Base-by-base conservation (phyloP, 768 basidiomycete genomes). In the Xerocomus brunneocitrinus region DNA sequence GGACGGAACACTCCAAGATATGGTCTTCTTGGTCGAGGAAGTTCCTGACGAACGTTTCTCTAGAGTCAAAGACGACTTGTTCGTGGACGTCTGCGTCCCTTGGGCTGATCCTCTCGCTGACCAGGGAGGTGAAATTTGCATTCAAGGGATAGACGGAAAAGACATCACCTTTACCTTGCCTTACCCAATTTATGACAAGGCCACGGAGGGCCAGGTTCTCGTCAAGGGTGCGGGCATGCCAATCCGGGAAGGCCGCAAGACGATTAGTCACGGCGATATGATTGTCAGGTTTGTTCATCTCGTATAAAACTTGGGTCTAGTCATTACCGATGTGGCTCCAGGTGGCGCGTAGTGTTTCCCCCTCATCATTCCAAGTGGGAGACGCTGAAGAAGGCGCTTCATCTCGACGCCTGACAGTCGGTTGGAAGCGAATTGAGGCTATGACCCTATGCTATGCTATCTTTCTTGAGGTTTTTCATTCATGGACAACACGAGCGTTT, bases 211-310 rank as follows among this genome's bases (percentile, higher is more conserved):
- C 14, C 74, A 77, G 54, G 66, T 75, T 40, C 70, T 76, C 38
- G 70, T 84, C 50, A 73, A 73, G 61, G 83, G 81, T 39, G 82
- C 79, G 49, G 86, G 86, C n/a, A 88, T 88, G 86, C 84, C 84
- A 38, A 72, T 83, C 42, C 70, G 79, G 52, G 73, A 78, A n/a
- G 70, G 76, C 30, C 77, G 80, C 9, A 70, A 73, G 60, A 70
- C 79, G 9, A 65, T 79, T 49, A 82, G 82, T 34, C 75, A 79
- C 60, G 84, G 85, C 16, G 82, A 84, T 61, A 70, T 88, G 61
- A 71, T 86, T 54, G 73, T 88, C 52, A 79, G 77, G 85, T 87
- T 49, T 47, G 58, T 63, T 50, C 34, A 28, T 52, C 39, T 48
- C 40, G 24, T 47, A 47, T 40, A 55, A 58, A 50, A 42, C 28